phyloP scores from a whole-genome alignment of 306 rosid species.

The Delonix regia region DNA sequence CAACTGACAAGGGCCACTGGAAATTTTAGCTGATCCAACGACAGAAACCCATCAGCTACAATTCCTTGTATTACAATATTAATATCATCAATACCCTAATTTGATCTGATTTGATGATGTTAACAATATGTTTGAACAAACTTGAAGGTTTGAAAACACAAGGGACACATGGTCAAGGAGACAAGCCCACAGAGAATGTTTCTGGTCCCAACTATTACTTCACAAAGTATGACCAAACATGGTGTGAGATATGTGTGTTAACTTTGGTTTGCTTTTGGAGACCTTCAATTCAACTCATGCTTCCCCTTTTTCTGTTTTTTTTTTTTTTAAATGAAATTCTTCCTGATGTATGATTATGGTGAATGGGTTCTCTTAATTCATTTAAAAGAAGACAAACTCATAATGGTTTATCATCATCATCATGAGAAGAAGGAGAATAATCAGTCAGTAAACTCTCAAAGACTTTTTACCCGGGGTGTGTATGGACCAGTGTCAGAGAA shows the following conservation, averaged over 20 bases:
- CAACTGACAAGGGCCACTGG: conserved; percentile 40
- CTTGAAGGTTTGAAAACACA: conserved; percentile 21
- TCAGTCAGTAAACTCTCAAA: conserved; percentile 47
- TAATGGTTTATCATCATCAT: conserved; percentile 62
- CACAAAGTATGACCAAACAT: conserved; percentile 42
- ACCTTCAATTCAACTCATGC: conserved; percentile 36
- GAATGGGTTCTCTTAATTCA: conserved; percentile 32
- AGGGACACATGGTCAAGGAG: conserved; percentile 63
- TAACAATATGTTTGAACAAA: conserved; percentile 38
- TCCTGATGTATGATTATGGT: not conserved
- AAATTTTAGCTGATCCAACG: conserved; percentile 32
- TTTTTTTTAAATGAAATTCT: not conserved
- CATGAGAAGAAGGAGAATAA: conserved; percentile 60
- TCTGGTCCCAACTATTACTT: conserved; percentile 55
- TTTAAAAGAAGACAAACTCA: conserved; percentile 57
- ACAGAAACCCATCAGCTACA: conserved; percentile 30
- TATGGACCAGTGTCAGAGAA: conserved; percentile 52
- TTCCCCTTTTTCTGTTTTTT: not conserved
- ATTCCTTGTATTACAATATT: not conserved
- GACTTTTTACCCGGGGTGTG: conserved; percentile 30
- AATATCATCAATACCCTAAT: not conserved
- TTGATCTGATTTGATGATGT: not conserved
- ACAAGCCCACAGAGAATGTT: conserved; percentile 72
- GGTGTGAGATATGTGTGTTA: conserved; percentile 30
- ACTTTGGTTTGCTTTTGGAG: conserved; percentile 29